These are phyloP conservation scores for Spinellus fusiger DNA, from an alignment of 192 early-diverging fungal genomes.

Conservation along the genomic window DNA sequence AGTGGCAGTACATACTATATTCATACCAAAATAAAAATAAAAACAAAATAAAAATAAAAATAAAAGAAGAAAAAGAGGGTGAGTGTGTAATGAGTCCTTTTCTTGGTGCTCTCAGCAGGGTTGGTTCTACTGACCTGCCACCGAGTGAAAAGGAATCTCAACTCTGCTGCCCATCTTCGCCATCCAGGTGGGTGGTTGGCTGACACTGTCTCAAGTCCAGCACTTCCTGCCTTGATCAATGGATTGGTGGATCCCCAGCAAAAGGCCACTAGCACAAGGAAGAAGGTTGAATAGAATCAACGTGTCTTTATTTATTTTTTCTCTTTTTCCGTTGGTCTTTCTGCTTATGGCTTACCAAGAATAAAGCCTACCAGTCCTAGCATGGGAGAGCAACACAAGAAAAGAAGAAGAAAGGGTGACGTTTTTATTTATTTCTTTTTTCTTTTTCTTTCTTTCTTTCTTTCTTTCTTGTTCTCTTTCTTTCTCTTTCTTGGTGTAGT, in stretches of 20 bases:
- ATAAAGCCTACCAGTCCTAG: slow-evolving; percentile 14
- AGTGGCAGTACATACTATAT: slow-evolving; percentile 77
- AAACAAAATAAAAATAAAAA: no score
- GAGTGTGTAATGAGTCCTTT: neutral
- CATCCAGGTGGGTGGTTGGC: slow-evolving; percentile 25
- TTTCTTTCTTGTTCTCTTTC: no score
- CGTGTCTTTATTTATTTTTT: neutral
- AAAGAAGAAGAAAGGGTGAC: neutral
- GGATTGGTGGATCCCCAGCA: slow-evolving; percentile 98
- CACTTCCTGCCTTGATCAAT: slow-evolving; percentile 85
- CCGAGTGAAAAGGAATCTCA: slow-evolving; percentile 70
- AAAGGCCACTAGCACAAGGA: slow-evolving; percentile 50
- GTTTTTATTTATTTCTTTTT: neutral
- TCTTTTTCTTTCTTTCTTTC: neutral
- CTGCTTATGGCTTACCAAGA: neutral
- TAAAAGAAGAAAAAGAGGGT: no score
- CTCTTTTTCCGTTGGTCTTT: neutral
- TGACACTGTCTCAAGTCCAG: slow-evolving; percentile 68
- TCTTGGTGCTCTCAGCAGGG: neutral
- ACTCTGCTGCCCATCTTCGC: slow-evolving; percentile 64
- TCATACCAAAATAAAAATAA: no score
- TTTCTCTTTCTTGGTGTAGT: no score
- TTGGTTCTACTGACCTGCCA: slow-evolving; percentile 65
- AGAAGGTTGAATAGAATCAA: neutral
- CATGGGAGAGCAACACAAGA: neutral